Evolutionary conservation across 148 eudicot species (phyloP), one percentile per base, ranked within the genome.

Genomic region (Limonium bicolor): DNA sequence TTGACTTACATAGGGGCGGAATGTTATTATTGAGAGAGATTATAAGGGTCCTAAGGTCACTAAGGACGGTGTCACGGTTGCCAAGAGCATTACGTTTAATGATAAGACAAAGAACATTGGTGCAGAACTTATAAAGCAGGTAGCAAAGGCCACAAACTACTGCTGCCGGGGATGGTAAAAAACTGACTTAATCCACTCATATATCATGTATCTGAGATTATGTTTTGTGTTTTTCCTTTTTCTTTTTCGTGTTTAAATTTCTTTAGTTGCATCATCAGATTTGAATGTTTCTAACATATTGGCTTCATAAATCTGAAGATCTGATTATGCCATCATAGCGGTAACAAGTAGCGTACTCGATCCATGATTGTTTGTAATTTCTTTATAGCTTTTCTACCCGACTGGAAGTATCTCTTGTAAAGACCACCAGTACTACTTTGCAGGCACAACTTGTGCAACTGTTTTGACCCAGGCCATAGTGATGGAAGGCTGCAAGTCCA

Each of bases 361-460:
- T n/a, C n/a, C n/a, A n/a, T n/a, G n/a, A n/a, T n/a, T n/a, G n/a
- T n/a, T n/a, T n/a, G n/a, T n/a, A n/a, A n/a, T n/a, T n/a, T n/a
- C n/a, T n/a, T n/a, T n/a, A n/a, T n/a, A n/a, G n/a, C n/a, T n/a
- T n/a, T n/a, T n/a, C n/a, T n/a, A n/a, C n/a, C n/a, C n/a, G n/a
- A n/a, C n/a, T n/a, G n/a, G n/a, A n/a, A n/a, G n/a, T n/a, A n/a
- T n/a, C n/a, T n/a, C n/a, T n/a, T n/a, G n/a, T n/a, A n/a, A n/a
- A n/a, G n/a, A n/a, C n/a, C n/a, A 42, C 23, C 15, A 32, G 36
- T 18, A 11, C 27, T 35, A 41, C 57, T 52, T 27, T 58, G 40
- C 72, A 90, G 99, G 99, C 56, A 90, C 99, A 23, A 90, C 99
- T 22, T 90, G 99, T 73, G 99, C 99, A 28, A 90, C 95, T 5